Percentiles rank a stretch among this genome's conserved stretches.
Conservation (phyloP, 1,284 basidiomycete genomes). For the Termitomyces sp. region DNA sequence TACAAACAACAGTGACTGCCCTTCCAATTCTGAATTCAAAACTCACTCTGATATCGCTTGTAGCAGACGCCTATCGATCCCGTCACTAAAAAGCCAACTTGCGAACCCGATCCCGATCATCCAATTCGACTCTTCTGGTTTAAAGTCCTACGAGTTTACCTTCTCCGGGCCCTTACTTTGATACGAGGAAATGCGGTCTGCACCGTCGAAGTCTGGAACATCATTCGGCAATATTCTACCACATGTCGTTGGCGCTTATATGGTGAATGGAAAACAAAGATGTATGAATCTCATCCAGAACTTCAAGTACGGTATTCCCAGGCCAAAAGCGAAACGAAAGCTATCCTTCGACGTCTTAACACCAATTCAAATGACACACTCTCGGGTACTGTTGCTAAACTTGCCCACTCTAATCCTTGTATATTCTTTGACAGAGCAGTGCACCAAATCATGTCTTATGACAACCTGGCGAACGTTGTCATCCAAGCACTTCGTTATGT, state of each 20-base stretch:
- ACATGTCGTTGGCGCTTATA: slow-evolving; percentile 85
- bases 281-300: slow-evolving; percentile 69
- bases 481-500: slow-evolving; percentile 90
- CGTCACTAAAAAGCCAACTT: slow-evolving; percentile 48
- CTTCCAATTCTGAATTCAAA: not conserved
- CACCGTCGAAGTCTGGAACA: slow-evolving; percentile 84
- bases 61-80: slow-evolving; percentile 46
- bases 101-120: slow-evolving; percentile 46
- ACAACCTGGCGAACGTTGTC: slow-evolving; percentile 88
- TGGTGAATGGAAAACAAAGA: slow-evolving; percentile 88
- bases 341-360: slow-evolving; percentile 76
- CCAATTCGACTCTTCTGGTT: slow-evolving; percentile 75
- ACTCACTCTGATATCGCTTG: slow-evolving; percentile 11
- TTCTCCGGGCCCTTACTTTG: slow-evolving; percentile 86
- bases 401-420: slow-evolving; percentile 91
- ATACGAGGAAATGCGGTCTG: slow-evolving; percentile 83
- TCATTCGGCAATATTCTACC: slow-evolving; percentile 76
- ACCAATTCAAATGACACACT: slow-evolving; percentile 78
- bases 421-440: slow-evolving; percentile 90
- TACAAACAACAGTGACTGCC: slow-evolving; percentile 29
- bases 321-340: slow-evolving; percentile 75
- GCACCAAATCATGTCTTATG: slow-evolving; percentile 94
- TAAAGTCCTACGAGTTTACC: slow-evolving; percentile 70
- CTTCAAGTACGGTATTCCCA: slow-evolving; percentile 68
- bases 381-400: slow-evolving; percentile 88